Base-by-base conservation (phyloP, 176 grass and related monocot genomes). In the Aegilops sharonensis region DNA sequence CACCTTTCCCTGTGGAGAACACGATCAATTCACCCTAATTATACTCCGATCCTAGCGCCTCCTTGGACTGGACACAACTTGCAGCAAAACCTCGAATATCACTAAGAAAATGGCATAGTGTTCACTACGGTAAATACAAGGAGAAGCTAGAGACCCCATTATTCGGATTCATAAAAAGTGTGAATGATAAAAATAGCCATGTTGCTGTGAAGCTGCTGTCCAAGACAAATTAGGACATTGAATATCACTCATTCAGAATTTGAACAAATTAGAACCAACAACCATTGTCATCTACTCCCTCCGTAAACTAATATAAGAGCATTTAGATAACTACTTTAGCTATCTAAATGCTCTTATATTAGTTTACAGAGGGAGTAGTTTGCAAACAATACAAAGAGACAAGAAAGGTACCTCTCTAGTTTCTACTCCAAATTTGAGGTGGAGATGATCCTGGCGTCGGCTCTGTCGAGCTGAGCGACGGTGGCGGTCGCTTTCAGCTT, bases 381-480 rank as follows among this genome's bases (percentile, higher is more conserved):
- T 34, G 32, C 32, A 34, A 34, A 34, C 32, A 78, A 81, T n/a
- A 84, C 45, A 67, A 11, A 77, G 74, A 56, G 73, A 83, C 4
- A 64, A 56, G 85, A 9, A 78, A 56, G 4, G 78, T 68, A 88
- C 86, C 88, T 87, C 69, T n/a, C 31, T 54, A 2, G 50, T 18
- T 54, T 18, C 50, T 84, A 84, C 23, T 89, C 18, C 14, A 78
- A 72, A 24, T 12, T 77, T 25, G 75, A 32, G 0, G 80, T 91
- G 52, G 78, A 34, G 30, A 91, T 87, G 8, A 94, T 90, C 78
- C 94, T 92, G 32, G 94, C 94, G 13, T 92, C 94, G 61, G 80
- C 73, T 68, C 88, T 94, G 24, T 97, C 94, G 25, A 97, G 88
- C 73, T 84, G 86, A 13, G 94, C 92, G 6, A 97, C 62, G 23